A percentile compares a stretch with the other conserved stretches of the same genome.
Evolutionary conservation across 2,329 filamentous ascomycete genomes (phyloP).

Genomic region (Nemania bipapillata): DNA sequence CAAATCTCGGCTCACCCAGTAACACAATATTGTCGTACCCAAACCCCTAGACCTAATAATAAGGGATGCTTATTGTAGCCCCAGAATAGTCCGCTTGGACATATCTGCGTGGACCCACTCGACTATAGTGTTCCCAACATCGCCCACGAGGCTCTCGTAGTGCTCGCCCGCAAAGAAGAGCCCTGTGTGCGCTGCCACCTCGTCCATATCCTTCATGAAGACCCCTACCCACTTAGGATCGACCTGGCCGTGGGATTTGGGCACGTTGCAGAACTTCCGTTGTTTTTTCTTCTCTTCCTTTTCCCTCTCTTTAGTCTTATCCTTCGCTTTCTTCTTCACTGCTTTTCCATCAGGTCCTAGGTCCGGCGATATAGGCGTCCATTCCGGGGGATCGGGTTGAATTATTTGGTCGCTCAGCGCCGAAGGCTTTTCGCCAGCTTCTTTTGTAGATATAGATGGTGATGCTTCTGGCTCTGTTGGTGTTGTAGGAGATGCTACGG

Average conservation of each 20-base stretch:
- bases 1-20: neutral
- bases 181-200: conserved; percentile 85
- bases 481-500: neutral
- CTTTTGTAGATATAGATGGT: neutral
- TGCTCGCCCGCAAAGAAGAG: conserved; percentile 79
- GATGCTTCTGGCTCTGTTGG: conserved; percentile 10
- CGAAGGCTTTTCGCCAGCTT: neutral
- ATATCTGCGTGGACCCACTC: conserved; percentile 75
- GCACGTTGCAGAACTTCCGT: conserved; percentile 82
- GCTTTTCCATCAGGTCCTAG: neutral
- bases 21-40: neutral
- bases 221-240: conserved; percentile 82
- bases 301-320: conserved; percentile 9
- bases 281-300: conserved; percentile 59
- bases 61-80: conserved; percentile 38
- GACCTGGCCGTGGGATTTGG: conserved; percentile 62
- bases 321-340: conserved; percentile 35
- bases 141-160: conserved; percentile 80
- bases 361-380: conserved; percentile 22
- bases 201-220: conserved; percentile 84
- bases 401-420: neutral
- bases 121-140: conserved; percentile 74
- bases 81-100: conserved; percentile 56
- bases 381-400: conserved; percentile 11
- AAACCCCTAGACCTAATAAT: neutral